Conservation (phyloP, 768 basidiomycete species). For the Tulasnella sp. region DNA sequence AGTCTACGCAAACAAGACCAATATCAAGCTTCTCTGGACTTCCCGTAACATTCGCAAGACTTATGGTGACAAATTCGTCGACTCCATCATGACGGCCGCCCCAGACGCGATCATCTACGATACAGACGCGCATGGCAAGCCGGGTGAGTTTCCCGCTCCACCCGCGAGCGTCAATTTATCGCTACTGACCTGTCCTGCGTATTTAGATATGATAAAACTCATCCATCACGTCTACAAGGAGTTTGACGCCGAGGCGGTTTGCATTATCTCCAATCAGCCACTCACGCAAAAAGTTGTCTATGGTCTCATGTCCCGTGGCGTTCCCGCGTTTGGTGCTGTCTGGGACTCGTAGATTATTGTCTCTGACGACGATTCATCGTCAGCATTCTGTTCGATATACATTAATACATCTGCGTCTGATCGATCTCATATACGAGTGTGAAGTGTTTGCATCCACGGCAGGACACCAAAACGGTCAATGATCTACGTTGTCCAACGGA, state of each 20-base stretch:
- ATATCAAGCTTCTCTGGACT: slow-evolving; percentile 40
- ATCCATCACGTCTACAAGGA: slow-evolving; percentile 15
- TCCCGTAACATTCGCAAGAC: slow-evolving; percentile 52
- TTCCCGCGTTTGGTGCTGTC: slow-evolving; percentile 16
- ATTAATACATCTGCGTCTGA: too few species aligned
- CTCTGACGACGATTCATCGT: too few species aligned
- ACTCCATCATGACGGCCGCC: slow-evolving; percentile 39
- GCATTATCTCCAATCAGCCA: slow-evolving; percentile 16
- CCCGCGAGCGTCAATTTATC: not conserved
- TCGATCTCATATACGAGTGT: too few species aligned
- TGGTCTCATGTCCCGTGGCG: slow-evolving; percentile 14
- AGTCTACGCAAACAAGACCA: slow-evolving; percentile 11
- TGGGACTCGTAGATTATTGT: slow-evolving; percentile 8
- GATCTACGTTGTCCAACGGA: too few species aligned
- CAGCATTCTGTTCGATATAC: too few species aligned
- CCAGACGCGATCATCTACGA: slow-evolving; percentile 18
- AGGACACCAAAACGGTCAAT: too few species aligned
- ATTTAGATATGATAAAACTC: slow-evolving; percentile 14
- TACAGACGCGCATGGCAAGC: slow-evolving; percentile 17
- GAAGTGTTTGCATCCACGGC: too few species aligned
- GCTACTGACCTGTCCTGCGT: not conserved
- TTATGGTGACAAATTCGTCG: slow-evolving; percentile 51
- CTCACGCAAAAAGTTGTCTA: slow-evolving; percentile 18
- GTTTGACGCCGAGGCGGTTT: slow-evolving; percentile 18
- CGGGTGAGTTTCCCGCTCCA: not conserved